Conservation (phyloP, 768 basidiomycete genomes). For the Mycena rosella region DNA sequence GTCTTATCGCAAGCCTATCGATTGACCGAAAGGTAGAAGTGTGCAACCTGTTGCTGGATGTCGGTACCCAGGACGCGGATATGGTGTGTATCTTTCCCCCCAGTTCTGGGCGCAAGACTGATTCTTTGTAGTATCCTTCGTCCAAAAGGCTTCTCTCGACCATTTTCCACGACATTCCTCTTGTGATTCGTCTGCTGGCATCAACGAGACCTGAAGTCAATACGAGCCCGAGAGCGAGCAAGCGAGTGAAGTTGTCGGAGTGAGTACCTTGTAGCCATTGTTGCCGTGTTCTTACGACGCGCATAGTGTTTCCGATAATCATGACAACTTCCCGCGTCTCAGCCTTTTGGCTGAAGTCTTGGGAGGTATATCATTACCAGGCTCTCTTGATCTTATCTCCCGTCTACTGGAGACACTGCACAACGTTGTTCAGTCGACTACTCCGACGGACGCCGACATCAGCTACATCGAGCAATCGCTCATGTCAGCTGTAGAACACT, state of each 20-base stretch:
- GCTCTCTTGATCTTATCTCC: slow-evolving; percentile 78
- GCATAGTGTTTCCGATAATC: slow-evolving; percentile 49
- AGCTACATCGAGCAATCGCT: slow-evolving; percentile 87
- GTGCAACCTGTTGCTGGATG: slow-evolving; percentile 67
- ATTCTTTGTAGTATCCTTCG: slow-evolving; percentile 52
- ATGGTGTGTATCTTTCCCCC: slow-evolving; percentile 54
- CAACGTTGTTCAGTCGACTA: slow-evolving; percentile 69
- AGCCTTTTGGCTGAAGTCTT: slow-evolving; percentile 78
- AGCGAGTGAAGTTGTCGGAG: slow-evolving; percentile 74
- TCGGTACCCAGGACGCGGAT: slow-evolving; percentile 61
- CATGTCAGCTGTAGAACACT: slow-evolving; percentile 83
- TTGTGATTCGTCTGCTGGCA: slow-evolving; percentile 67
- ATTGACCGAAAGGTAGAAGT: slow-evolving; percentile 67
- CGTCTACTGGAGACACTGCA: slow-evolving; percentile 80
- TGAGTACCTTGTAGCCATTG: slow-evolving; percentile 46
- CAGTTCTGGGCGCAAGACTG: not conserved
- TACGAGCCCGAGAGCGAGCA: slow-evolving; percentile 63
- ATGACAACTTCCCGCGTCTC: slow-evolving; percentile 60
- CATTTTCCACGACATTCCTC: slow-evolving; percentile 61
- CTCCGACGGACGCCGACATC: slow-evolving; percentile 70
- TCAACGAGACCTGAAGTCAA: slow-evolving; percentile 60
- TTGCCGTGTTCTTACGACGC: not conserved
- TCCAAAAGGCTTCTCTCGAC: slow-evolving; percentile 64
- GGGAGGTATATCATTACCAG: slow-evolving; percentile 71
- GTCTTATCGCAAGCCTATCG: slow-evolving; percentile 67